Base-by-base conservation (phyloP, 352 stramenopile genomes). In the Thraustotheca clavata region DNA sequence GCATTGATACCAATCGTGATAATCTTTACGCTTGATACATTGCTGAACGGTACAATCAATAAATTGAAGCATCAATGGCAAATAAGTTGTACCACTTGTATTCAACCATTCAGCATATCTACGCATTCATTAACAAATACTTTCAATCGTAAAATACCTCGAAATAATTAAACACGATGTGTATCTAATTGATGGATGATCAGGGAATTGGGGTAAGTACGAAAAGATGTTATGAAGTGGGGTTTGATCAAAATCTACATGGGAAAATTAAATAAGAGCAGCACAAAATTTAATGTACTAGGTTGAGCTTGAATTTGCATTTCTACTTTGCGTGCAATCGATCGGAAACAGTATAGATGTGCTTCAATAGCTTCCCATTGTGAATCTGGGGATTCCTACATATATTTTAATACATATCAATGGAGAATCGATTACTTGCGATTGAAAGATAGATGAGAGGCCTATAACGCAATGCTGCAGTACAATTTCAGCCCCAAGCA, bases 111-210 rank as follows among this genome's bases (percentile, higher is more conserved):
- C 68, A 4, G 77, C 80, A 18, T 62, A 50, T 6, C 43, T 50
- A 50, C 14, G 33, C 16, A 16, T 20, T 20, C 38, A 20, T 43
- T 16, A 43, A 20, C 38, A 20, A 20, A 16, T 20, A 16, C 20
- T 43, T 16, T 16, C 38, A 43, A 43, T 18, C 6, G 22, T 22
- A 12, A 14, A 22, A 38, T 91, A 94, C 8, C 85, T 81, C n/a
- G 85, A 89, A 4, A 94, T 73, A 39, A 91, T 87, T 36, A 94
- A 72, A 41, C 83, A 94, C 26, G 85, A 80, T 29, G 85, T 94
- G 73, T 94, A 94, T 69, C 77, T 80, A 55, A 92, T 91, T 8
- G 85, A 79, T 14, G 85, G 80, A 43, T 94, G 83, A 34, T 76
- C 75, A 3, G 81, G 69, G 57, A 92, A 87, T 62, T 85, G 81